Conservation (phyloP, 768 basidiomycete species). For the Dendrothele bispora region DNA sequence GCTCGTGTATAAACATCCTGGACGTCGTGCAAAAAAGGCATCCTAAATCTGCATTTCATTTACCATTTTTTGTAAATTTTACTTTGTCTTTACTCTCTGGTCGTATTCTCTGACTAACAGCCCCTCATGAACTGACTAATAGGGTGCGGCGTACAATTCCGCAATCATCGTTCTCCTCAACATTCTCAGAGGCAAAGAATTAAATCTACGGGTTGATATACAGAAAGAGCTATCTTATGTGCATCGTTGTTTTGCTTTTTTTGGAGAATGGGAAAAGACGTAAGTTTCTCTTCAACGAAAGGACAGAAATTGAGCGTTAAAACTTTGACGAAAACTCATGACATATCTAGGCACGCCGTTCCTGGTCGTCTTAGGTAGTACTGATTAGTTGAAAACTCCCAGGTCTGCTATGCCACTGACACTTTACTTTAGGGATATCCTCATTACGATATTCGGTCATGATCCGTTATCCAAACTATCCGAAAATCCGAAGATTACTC, state of each 20-base stretch:
- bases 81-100: neutral
- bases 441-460: too few species aligned
- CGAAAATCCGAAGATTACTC: too few species aligned
- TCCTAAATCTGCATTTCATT: conserved; percentile 3
- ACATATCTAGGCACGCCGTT: too few species aligned
- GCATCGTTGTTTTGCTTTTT: conserved; percentile 34
- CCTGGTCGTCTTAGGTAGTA: too few species aligned
- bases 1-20: conserved; percentile 57
- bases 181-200: conserved; percentile 44
- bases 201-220: conserved; percentile 39
- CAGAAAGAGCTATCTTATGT: conserved; percentile 51
- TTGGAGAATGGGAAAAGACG: neutral
- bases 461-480: too few species aligned
- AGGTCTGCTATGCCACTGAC: too few species aligned
- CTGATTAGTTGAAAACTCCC: too few species aligned
- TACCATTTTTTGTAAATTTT: neutral
- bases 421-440: too few species aligned
- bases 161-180: conserved; percentile 48
- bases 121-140: neutral
- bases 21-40: conserved; percentile 38
- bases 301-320: too few species aligned
- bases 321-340: too few species aligned
- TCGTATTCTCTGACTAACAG: neutral
- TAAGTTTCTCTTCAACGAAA: too few species aligned
- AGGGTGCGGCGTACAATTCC: conserved; percentile 36